A percentile compares a stretch with the other conserved stretches of the same genome.
phyloP scores from a whole-genome alignment of 2,329 filamentous ascomycete genomes.

The Fusarium marasasianum region DNA sequence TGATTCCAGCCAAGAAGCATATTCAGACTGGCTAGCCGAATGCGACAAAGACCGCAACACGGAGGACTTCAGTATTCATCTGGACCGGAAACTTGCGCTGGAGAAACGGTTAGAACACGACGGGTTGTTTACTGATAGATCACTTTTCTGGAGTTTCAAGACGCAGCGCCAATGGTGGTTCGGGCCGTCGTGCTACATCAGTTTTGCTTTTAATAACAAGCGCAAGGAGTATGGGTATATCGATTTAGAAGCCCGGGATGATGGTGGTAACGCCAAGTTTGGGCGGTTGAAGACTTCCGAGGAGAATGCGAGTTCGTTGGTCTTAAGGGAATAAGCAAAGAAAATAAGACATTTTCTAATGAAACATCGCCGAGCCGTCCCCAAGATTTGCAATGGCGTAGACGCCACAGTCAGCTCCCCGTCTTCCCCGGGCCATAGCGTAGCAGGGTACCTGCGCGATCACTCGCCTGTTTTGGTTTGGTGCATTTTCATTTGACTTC shows the following conservation, averaged over 20 bases:
- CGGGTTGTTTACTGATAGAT: not conserved
- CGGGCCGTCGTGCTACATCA: not conserved
- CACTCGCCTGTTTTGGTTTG: not conserved
- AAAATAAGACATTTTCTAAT: not conserved
- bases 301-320: not conserved
- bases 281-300: not conserved
- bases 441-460: not conserved
- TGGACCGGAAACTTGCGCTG: constrained; percentile 1
- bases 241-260: not conserved
- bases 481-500: not conserved
- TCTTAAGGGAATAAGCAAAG: not conserved
- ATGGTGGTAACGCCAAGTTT: not conserved
- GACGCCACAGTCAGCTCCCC: not conserved
- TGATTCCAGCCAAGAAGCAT: not conserved
- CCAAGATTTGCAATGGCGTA: not conserved
- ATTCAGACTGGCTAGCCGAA: not conserved
- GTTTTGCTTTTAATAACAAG: not conserved
- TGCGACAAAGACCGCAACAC: not conserved
- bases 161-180: not conserved
- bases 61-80: constrained; percentile 13
- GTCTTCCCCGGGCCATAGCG: not conserved
- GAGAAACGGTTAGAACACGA: constrained; percentile 9
- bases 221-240: not conserved
- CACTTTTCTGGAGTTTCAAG: constrained; percentile 12
- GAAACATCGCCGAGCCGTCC: not conserved